These are phyloP conservation scores for Amylocarpus encephaloides DNA, from an alignment of 2,329 filamentous ascomycete species.

Conservation along the genomic window DNA sequence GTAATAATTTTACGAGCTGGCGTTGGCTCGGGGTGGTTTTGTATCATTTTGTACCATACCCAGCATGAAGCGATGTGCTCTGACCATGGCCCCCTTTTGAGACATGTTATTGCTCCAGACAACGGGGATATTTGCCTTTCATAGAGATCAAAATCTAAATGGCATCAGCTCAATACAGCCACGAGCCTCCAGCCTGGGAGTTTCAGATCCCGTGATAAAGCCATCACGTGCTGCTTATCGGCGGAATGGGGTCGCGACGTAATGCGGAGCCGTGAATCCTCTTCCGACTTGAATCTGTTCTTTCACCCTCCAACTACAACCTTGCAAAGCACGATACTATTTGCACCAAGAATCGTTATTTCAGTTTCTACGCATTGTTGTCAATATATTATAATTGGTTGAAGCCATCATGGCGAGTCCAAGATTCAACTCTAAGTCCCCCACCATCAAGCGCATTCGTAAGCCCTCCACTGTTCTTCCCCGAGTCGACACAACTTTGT, in stretches of 20 bases:
- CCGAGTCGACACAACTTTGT: slow-evolving; percentile 1
- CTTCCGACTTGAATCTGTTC: background rate
- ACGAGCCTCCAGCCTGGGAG: background rate
- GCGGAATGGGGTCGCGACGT: background rate
- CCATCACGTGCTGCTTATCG: background rate
- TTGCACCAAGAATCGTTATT: too few relatives aligned
- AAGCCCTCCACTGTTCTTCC: slow-evolving; percentile 30
- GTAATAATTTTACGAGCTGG: background rate
- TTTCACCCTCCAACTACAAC: background rate
- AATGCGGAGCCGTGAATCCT: background rate
- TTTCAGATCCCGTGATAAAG: background rate
- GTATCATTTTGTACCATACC: slow-evolving; percentile 3
- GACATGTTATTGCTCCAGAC: background rate
- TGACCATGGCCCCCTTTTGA: background rate
- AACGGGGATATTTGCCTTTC: too few relatives aligned
- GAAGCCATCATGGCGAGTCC: slow-evolving; percentile 20
- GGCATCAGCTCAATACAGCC: background rate
- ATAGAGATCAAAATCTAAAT: background rate
- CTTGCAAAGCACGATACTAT: background rate
- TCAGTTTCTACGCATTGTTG: too few relatives aligned
- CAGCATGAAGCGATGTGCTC: background rate
- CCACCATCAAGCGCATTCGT: slow-evolving; percentile 81
- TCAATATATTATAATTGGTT: background rate
- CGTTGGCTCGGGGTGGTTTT: background rate
- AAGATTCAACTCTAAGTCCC: slow-evolving; percentile 65